Evolutionary conservation across 306 rosid genomes (phyloP).

Genomic region (Cicer arietinum): DNA sequence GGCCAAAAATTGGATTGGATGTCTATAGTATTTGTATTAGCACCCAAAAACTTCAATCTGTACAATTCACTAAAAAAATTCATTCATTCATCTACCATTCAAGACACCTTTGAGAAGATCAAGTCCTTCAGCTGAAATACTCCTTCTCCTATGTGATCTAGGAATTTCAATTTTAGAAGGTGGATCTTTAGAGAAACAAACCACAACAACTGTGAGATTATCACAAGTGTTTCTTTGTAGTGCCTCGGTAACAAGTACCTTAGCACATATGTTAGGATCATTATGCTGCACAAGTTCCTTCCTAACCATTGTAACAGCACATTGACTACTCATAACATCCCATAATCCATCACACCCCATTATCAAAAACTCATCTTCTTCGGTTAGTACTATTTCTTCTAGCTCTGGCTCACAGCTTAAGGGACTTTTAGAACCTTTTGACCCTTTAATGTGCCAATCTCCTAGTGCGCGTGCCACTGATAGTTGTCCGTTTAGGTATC

Average conservation of each 20-base stretch:
- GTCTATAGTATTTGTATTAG: slow-evolving; percentile 10
- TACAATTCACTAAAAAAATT: slow-evolving; percentile 34
- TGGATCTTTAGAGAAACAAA: slow-evolving; percentile 68
- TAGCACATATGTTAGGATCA: slow-evolving; percentile 60
- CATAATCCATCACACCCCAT: slow-evolving; percentile 78
- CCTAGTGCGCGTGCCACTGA: slow-evolving; percentile 78
- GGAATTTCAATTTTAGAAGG: slow-evolving; percentile 69
- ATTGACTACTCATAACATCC: slow-evolving; percentile 87
- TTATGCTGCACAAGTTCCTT: slow-evolving; percentile 69
- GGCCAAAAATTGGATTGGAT: not conserved
- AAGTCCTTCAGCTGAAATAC: slow-evolving; percentile 76
- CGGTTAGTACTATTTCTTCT: slow-evolving; percentile 56
- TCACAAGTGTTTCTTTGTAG: slow-evolving; percentile 72
- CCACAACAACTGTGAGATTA: slow-evolving; percentile 66
- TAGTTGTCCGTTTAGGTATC: slow-evolving; percentile 74
- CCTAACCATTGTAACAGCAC: slow-evolving; percentile 79
- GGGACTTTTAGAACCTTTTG: slow-evolving; percentile 66
- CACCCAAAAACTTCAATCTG: slow-evolving; percentile 42
- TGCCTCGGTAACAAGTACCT: slow-evolving; percentile 64
- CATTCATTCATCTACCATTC: slow-evolving; percentile 49
- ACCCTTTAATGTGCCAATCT: slow-evolving; percentile 78
- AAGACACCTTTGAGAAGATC: slow-evolving; percentile 77
- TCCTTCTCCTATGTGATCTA: slow-evolving; percentile 65
- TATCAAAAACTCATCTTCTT: slow-evolving; percentile 74
- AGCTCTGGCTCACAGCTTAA: slow-evolving; percentile 70